A percentile compares a stretch with the other conserved stretches of the same genome.
Conservation (phyloP, 2,329 filamentous ascomycete species). For the Penicillium sp. region DNA sequence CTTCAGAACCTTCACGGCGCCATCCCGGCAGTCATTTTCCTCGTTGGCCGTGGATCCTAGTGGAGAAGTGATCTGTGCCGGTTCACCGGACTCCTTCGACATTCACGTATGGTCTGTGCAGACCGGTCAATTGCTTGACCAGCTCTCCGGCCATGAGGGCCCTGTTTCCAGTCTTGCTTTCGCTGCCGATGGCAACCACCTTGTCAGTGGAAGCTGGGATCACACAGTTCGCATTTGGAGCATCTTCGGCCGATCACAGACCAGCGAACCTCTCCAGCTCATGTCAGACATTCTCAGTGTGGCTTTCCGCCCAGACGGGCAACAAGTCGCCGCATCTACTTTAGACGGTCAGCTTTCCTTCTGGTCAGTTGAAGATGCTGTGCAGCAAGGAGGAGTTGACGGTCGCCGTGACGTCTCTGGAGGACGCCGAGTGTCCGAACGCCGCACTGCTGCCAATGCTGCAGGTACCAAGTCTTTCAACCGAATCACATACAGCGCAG, state of each 20-base stretch:
- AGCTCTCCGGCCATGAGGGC: slow-evolving; percentile 86
- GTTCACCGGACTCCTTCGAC: slow-evolving; percentile 92
- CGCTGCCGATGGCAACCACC: slow-evolving; percentile 75
- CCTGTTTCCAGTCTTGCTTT: slow-evolving; percentile 88
- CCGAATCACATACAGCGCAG: slow-evolving; percentile 84
- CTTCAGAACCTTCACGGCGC: slow-evolving; percentile 95
- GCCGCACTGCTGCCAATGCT: slow-evolving; percentile 85
- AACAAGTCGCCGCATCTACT: slow-evolving; percentile 87
- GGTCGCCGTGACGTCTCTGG: slow-evolving; percentile 90
- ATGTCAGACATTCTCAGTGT: slow-evolving; percentile 88
- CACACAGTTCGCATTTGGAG: slow-evolving; percentile 94
- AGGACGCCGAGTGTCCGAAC: slow-evolving; percentile 82
- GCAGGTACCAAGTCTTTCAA: slow-evolving; percentile 87
- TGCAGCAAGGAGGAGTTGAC: slow-evolving; percentile 82
- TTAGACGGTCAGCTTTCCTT: slow-evolving; percentile 92
- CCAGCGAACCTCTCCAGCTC: slow-evolving; percentile 87
- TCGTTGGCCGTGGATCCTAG: slow-evolving; percentile 95
- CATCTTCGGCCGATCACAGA: slow-evolving; percentile 90
- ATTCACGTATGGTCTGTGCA: slow-evolving; percentile 99
- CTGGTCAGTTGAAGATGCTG: slow-evolving; percentile 85
- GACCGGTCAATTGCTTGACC: slow-evolving; percentile 90
- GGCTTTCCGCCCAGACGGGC: slow-evolving; percentile 82
- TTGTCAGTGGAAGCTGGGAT: slow-evolving; percentile 96
- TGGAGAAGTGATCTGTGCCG: slow-evolving; percentile 92
- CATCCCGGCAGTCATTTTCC: slow-evolving; percentile 85